These are phyloP conservation scores for Hypoxylon intermedium DNA, from an alignment of 495 filamentous ascomycete species.

Conservation along the genomic window DNA sequence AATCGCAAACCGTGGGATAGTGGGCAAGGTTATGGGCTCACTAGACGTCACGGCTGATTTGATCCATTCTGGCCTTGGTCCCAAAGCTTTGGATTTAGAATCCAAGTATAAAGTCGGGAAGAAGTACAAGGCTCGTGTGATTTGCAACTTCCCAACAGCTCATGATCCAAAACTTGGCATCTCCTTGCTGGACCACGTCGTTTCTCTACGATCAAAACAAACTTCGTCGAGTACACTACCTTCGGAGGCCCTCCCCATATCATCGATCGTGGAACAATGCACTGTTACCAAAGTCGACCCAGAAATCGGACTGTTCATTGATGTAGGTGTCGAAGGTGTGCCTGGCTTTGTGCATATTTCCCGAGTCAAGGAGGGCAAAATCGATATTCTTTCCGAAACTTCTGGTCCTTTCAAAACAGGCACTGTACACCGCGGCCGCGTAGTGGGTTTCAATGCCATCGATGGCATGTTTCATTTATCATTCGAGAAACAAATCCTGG, in stretches of 20 bases:
- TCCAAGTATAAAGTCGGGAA: conserved; percentile 78
- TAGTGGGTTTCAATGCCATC: conserved; percentile 84
- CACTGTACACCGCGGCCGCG: conserved; percentile 76
- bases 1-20: conserved; percentile 61
- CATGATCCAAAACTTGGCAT: conserved; percentile 84
- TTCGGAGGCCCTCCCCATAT: conserved; percentile 68
- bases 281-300: conserved; percentile 79
- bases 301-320: conserved; percentile 78
- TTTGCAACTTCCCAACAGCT: conserved; percentile 79
- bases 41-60: conserved; percentile 88
- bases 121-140: conserved; percentile 84
- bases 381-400: conserved; percentile 78
- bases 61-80: conserved; percentile 80
- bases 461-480: conserved; percentile 89
- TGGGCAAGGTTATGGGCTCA: conserved; percentile 90
- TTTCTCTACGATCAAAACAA: conserved; percentile 65
- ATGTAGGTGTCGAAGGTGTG: conserved; percentile 75
- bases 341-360: conserved; percentile 94
- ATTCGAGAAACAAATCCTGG: conserved; percentile 78
- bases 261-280: conserved; percentile 75
- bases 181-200: conserved; percentile 82
- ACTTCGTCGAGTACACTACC: conserved; percentile 48
- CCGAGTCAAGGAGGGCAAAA: conserved; percentile 80
- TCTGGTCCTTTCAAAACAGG: conserved; percentile 78
- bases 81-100: conserved; percentile 66